Conservation (phyloP, 495 filamentous ascomycete genomes). For the Tuber microsphaerosporum region DNA sequence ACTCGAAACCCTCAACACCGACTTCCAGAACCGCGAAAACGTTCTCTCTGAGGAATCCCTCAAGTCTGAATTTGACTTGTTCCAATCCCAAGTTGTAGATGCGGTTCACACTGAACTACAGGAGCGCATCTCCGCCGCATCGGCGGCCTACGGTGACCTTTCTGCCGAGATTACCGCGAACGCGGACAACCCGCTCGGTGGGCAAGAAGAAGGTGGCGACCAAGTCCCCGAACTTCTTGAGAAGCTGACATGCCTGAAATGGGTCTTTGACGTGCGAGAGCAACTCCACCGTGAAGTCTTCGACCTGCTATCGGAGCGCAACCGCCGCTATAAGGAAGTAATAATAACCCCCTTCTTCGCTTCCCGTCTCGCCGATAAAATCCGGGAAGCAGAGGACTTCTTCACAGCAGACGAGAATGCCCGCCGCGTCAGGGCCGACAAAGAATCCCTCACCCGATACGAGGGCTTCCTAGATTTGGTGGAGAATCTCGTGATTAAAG, state of each 20-base stretch:
- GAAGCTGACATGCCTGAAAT: slow-evolving; percentile 88
- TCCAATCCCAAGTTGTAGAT: slow-evolving; percentile 79
- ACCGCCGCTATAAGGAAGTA: slow-evolving; percentile 74
- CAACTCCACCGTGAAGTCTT: slow-evolving; percentile 74
- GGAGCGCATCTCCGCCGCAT: slow-evolving; percentile 37
- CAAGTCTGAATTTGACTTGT: slow-evolving; percentile 90
- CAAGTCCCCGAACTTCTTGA: slow-evolving; percentile 91
- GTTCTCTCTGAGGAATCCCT: slow-evolving; percentile 31
- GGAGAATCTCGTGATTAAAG: slow-evolving; percentile 75
- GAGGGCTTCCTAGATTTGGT: slow-evolving; percentile 73
- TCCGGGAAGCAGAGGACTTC: slow-evolving; percentile 67
- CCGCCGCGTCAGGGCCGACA: slow-evolving; percentile 58
- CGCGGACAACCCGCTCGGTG: slow-evolving; percentile 11
- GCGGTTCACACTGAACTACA: slow-evolving; percentile 33
- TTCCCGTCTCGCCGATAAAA: slow-evolving; percentile 61
- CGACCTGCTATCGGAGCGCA: slow-evolving; percentile 72
- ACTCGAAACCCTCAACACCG: slow-evolving; percentile 35
- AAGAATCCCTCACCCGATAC: slow-evolving; percentile 60
- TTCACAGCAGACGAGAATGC: slow-evolving; percentile 70
- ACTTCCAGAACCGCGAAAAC: slow-evolving; percentile 36
- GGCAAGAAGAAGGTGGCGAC: slow-evolving; percentile 86
- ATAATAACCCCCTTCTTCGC: slow-evolving; percentile 74
- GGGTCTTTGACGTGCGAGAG: slow-evolving; percentile 93
- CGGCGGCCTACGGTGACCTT: slow-evolving; percentile 37
- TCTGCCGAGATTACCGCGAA: slow-evolving; percentile 29